A percentile compares a stretch with the other conserved stretches of the same genome.
Conservation (phyloP, 1,284 basidiomycete species). For the Sanghuangporus sanghuang region DNA sequence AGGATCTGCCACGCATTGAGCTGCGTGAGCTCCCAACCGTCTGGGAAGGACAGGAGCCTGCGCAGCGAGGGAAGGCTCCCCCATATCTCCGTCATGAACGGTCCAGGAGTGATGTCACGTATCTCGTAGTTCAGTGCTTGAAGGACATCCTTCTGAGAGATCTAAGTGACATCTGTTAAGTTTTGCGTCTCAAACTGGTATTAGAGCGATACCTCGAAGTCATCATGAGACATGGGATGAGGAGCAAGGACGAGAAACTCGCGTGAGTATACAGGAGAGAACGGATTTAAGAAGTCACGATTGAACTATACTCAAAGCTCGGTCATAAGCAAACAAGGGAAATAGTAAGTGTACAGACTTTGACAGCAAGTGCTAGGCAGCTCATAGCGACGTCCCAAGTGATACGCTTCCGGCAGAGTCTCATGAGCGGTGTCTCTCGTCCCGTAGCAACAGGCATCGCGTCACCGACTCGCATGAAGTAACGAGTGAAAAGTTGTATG, state of each 20-base stretch:
- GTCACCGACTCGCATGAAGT: slow-evolving; percentile 16
- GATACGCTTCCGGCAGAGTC: slow-evolving; percentile 11
- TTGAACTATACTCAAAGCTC: slow-evolving; percentile 18
- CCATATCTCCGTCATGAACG: slow-evolving; percentile 55
- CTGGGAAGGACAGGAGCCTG: slow-evolving; percentile 31
- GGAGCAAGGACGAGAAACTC: slow-evolving; percentile 23
- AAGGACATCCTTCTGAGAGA: slow-evolving; percentile 54
- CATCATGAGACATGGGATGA: slow-evolving; percentile 22
- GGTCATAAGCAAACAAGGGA: background rate
- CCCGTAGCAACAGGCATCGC: slow-evolving; percentile 13
- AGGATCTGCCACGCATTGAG: slow-evolving; percentile 45
- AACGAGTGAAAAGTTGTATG: slow-evolving; percentile 14
- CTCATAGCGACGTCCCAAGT: slow-evolving; percentile 18
- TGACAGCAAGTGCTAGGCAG: slow-evolving; percentile 16
- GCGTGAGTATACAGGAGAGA: slow-evolving; percentile 20
- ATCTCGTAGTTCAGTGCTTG: slow-evolving; percentile 41
- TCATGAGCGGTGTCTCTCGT: slow-evolving; percentile 17
- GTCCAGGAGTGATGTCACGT: slow-evolving; percentile 49
- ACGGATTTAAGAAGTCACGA: slow-evolving; percentile 20
- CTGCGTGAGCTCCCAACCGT: slow-evolving; percentile 42
- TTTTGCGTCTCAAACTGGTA: background rate
- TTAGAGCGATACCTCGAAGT: slow-evolving; percentile 21
- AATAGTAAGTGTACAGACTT: background rate
- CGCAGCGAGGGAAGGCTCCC: slow-evolving; percentile 45
- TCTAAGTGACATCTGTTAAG: slow-evolving; percentile 28